Conservation (phyloP, 2,329 filamentous ascomycete species). For the Nothopassalora personata region DNA sequence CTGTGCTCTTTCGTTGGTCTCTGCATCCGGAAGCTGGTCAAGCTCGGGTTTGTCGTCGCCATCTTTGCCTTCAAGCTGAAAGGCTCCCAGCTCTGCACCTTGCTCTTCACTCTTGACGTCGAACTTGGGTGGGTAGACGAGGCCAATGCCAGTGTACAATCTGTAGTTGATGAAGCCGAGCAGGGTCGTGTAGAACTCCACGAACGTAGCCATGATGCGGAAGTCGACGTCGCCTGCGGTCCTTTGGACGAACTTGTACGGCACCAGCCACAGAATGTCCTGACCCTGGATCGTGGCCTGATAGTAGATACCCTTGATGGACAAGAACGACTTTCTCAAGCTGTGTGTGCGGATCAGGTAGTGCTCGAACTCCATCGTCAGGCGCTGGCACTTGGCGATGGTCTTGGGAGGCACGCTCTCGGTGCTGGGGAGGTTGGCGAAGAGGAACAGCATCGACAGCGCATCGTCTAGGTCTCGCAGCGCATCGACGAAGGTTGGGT, state of each 20-base stretch:
- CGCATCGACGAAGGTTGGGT: slow-evolving; percentile 93
- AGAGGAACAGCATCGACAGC: slow-evolving; percentile 92
- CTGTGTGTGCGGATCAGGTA: slow-evolving; percentile 91
- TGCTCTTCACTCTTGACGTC: slow-evolving; percentile 80
- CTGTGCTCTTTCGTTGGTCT: slow-evolving; percentile 40
- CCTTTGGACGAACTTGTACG: slow-evolving; percentile 95
- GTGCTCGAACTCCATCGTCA: slow-evolving; percentile 95
- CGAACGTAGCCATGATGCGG: slow-evolving; percentile 97
- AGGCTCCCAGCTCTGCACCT: slow-evolving; percentile 83
- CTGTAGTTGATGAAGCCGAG: slow-evolving; percentile 94
- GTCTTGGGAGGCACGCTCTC: slow-evolving; percentile 88
- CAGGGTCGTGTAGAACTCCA: slow-evolving; percentile 97
- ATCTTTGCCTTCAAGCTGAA: slow-evolving; percentile 76
- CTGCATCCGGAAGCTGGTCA: slow-evolving; percentile 24
- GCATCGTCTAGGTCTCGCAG: slow-evolving; percentile 94
- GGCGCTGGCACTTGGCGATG: slow-evolving; percentile 86
- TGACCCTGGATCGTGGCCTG: slow-evolving; percentile 96
- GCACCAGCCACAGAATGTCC: slow-evolving; percentile 93
- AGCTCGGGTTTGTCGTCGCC: slow-evolving; percentile 34
- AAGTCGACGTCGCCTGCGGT: slow-evolving; percentile 94
- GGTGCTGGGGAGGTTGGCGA: slow-evolving; percentile 91
- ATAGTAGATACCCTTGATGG: slow-evolving; percentile 99
- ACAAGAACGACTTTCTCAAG: slow-evolving; percentile 91
- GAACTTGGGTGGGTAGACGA: slow-evolving; percentile 95
- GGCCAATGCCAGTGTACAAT: slow-evolving; percentile 81